phyloP scores from a whole-genome alignment of 2,329 filamentous ascomycete genomes.

The Zalaria obscura region DNA sequence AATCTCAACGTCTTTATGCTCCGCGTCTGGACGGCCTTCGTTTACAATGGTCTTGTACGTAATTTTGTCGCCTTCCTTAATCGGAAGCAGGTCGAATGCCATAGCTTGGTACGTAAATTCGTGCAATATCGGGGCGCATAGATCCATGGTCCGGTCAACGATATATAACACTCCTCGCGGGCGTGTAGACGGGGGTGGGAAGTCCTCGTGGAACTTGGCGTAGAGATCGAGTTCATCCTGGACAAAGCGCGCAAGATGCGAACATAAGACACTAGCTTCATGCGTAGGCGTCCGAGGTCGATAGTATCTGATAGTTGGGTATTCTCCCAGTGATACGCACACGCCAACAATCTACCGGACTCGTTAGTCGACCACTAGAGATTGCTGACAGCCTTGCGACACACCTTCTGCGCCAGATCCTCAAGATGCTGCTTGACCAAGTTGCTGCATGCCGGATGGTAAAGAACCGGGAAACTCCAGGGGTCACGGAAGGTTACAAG shows the following conservation, averaged over 20 bases:
- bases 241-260: constrained; percentile 78
- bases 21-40: constrained; percentile 52
- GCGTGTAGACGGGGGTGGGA: constrained; percentile 63
- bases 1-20: constrained; percentile 85
- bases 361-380: too few relatives aligned
- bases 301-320: constrained; percentile 87
- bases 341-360: constrained; percentile 57
- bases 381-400: neutral
- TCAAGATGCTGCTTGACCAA: constrained; percentile 75
- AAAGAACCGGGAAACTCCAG: constrained; percentile 88
- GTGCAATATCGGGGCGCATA: constrained; percentile 75
- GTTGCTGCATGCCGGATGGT: constrained; percentile 77
- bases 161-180: constrained; percentile 76
- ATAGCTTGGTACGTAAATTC: constrained; percentile 99
- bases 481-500: constrained; percentile 86
- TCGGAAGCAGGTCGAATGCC: constrained; percentile 83
- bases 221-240: constrained; percentile 87
- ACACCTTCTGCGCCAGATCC: constrained; percentile 73
- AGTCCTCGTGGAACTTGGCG: constrained; percentile 68
- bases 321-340: constrained; percentile 86
- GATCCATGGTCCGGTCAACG: constrained; percentile 84
- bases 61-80: constrained; percentile 78
- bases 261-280: constrained; percentile 76
- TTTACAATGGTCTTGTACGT: constrained; percentile 73
- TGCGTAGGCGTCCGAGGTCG: constrained; percentile 60